Evolutionary conservation across 1,284 basidiomycete genomes (phyloP), one percentile per base, ranked within the genome.

Genomic region (Sporisorium sorghi): DNA sequence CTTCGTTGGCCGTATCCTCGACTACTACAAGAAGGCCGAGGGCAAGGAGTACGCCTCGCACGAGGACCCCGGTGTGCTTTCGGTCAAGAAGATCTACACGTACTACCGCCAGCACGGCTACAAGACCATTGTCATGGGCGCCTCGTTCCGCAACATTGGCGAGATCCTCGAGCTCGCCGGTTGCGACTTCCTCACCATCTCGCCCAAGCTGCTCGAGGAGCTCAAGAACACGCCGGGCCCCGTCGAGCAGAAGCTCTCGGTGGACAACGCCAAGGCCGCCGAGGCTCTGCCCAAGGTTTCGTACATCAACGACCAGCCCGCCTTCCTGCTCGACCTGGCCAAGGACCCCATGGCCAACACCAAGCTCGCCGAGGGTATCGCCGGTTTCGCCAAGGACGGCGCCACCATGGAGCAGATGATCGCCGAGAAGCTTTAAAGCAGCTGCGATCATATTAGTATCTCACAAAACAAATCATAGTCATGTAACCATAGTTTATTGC

Each of bases 111-210:
- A 97, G 86, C 90, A 99, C 87, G 89, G 90, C 75, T 98, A 98
- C 90, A 94, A 95, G 85, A 99, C 96, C 79, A 98, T 98, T 86
- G 95, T 99, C 86, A 99, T 99, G 96, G 96, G 96, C 86, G 96
- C 96, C 72, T 97, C 94, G 58, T 99, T 99, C 94, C 76, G 73
- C 46, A 81, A 93, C 92, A 86, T 87, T 63, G 92, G 93, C 82
- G 96, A 98, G 88, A 97, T 99, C 87, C 92, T 91, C 86, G 90
- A 93, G 21, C 90, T 99, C 59, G 94, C 95, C 70, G 96, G 96
- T 81, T 92, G 95, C 77, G 96, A 98, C 87, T 82, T 92, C 90
- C 88, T 98, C 76, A 98, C 96, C 83, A 97, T 98, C 84, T 88
- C 95, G 15, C 96, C 96, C 72, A 85, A 89, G 62, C 89, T 98